Conservation (phyloP, 345 rosid genomes). For the Atalantia buxifolia region DNA sequence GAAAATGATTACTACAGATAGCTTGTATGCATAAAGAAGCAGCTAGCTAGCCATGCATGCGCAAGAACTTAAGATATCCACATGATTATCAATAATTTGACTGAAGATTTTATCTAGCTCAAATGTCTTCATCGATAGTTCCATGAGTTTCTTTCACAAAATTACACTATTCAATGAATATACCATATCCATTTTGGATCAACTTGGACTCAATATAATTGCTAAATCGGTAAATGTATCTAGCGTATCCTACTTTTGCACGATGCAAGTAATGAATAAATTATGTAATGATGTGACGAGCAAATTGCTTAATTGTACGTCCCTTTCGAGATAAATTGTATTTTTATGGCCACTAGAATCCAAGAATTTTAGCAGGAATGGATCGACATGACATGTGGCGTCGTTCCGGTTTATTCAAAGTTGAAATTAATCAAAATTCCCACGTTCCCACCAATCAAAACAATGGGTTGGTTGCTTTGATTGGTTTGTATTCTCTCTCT, state of each 20-base stretch:
- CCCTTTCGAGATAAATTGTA: background rate
- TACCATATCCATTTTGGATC: background rate
- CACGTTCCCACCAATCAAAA: background rate
- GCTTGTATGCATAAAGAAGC: background rate
- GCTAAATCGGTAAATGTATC: background rate
- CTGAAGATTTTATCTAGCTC: background rate
- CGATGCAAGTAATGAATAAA: background rate
- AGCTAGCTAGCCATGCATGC: background rate
- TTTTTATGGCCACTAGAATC: background rate
- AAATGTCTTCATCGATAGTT: background rate
- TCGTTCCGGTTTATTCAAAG: background rate
- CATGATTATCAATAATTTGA: background rate
- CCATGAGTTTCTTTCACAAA: background rate
- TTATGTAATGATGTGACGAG: background rate
- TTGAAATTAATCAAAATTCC: background rate
- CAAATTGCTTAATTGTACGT: background rate
- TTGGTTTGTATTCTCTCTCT: background rate
- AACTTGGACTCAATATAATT: background rate
- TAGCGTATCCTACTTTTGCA: background rate
- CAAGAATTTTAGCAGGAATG: background rate
- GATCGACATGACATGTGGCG: constrained; percentile 27
- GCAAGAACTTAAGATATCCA: background rate
- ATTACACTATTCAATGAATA: background rate
- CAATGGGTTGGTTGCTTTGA: background rate
- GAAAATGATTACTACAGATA: background rate